Evolutionary conservation across 2,329 filamentous ascomycete species (phyloP).

Genomic region (Pyrenophora tritici-repentis): DNA sequence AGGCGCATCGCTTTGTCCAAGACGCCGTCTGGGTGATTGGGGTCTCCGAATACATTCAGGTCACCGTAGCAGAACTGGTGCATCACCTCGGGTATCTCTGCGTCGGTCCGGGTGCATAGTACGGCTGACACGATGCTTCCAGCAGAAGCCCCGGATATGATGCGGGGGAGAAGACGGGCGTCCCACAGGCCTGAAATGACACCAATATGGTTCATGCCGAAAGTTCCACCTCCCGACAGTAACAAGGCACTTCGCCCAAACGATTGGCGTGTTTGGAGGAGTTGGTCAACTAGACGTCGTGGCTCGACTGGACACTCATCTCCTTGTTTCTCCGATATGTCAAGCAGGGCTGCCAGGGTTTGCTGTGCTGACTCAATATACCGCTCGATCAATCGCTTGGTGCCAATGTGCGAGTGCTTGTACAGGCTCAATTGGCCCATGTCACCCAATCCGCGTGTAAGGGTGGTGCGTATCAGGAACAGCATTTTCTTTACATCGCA

Average conservation of each 20-base stretch:
- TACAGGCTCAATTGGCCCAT: slow-evolving; percentile 87
- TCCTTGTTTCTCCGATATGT: slow-evolving; percentile 59
- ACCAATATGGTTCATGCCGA: slow-evolving; percentile 91
- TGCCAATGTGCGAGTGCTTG: slow-evolving; percentile 81
- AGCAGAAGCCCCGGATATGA: slow-evolving; percentile 86
- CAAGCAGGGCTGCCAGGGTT: slow-evolving; percentile 74
- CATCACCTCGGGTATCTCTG: slow-evolving; percentile 73
- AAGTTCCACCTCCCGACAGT: slow-evolving; percentile 83
- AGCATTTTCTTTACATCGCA: slow-evolving; percentile 79
- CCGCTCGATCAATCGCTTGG: slow-evolving; percentile 82
- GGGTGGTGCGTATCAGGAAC: slow-evolving; percentile 76
- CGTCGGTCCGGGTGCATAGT: slow-evolving; percentile 76
- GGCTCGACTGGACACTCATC: slow-evolving; percentile 61
- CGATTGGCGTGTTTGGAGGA: slow-evolving; percentile 74
- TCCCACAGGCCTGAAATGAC: slow-evolving; percentile 83
- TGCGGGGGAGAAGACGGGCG: slow-evolving; percentile 74
- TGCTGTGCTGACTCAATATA: slow-evolving; percentile 81
- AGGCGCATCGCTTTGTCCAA: slow-evolving; percentile 72
- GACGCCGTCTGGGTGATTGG: slow-evolving; percentile 63
- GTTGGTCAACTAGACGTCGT: slow-evolving; percentile 66
- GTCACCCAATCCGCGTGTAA: slow-evolving; percentile 80
- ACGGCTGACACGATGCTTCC: slow-evolving; percentile 85
- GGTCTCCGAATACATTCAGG: slow-evolving; percentile 76
- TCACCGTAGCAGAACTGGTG: slow-evolving; percentile 78
- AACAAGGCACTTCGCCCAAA: slow-evolving; percentile 85